Evolutionary conservation across 1,284 basidiomycete genomes (phyloP), one percentile per base, ranked within the genome.

Genomic region (Inonotus hispidus): DNA sequence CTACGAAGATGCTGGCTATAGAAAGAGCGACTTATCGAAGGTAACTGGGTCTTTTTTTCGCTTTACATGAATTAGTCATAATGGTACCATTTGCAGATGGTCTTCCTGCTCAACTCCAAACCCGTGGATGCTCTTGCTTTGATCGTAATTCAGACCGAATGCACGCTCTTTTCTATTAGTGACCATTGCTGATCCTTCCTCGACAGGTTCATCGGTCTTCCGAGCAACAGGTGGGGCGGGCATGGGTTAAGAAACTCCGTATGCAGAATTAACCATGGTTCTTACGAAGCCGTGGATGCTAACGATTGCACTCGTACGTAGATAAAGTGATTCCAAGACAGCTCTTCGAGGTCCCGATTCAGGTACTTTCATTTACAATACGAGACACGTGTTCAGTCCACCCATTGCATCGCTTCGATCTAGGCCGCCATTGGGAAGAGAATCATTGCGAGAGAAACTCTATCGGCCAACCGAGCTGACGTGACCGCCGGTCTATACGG

Each of bases 401-500:
- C 41, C n/a, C 38, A 39, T 27, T 41, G 19, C 19, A 25, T 29
- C 16, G 19, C 37, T 27, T 39, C 38, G 45, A 39, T 39, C 19
- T 21, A 58, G 71, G 93, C 90, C 55, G 85, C 84, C 1, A 80
- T 98, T 19, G 95, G 95, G 6, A 86, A 82, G 66, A 93, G 90
- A 67, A 84, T 98, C 59, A 84, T 98, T 55, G 93, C 96, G 3
- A 82, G 95, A 54, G 95, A 97, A 72, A 95, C 87, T 1, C 73
- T 98, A 52, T 90, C 89, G 38, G 93, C 95, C 0, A 76, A 93
- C 71, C 84, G 94, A 39, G 94, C 96, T 61, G 96, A 99, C 68
- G 96, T 99, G 25, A 97, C 95, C 0, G 94, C 94, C 14, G 95
- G 95, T 0, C 75, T 98, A 47, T 97, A 97, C 69, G 94, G 94